Evolutionary conservation across 352 stramenopile species (phyloP).

Genomic region (Thalassiosira hispida): DNA sequence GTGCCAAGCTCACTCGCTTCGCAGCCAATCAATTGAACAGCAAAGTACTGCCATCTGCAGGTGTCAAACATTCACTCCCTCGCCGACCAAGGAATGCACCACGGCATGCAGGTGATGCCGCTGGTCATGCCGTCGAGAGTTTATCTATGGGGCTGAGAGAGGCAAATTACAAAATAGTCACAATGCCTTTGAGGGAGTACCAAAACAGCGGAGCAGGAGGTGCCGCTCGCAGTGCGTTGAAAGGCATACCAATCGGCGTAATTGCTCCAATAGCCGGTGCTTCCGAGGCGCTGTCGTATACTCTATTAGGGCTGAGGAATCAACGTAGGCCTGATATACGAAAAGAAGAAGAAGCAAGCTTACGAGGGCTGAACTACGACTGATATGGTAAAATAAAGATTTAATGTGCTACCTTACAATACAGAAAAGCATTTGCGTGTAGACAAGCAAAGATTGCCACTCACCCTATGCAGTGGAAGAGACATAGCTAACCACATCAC

Average conservation of each 20-base stretch:
- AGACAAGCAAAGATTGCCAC: too few species aligned
- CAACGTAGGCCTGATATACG: conserved; percentile 74
- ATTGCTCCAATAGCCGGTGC: conserved; percentile 67
- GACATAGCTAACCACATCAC: too few species aligned
- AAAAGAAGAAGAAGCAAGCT: conserved; percentile 77
- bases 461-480: too few species aligned
- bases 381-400: conserved; percentile 6
- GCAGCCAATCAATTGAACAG: conserved; percentile 62
- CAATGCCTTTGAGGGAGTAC: conserved; percentile 77
- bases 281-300: conserved; percentile 78
- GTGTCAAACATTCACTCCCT: conserved; percentile 31
- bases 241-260: conserved; percentile 76
- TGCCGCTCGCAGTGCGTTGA: conserved; percentile 63
- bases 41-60: conserved; percentile 35
- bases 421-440: too few species aligned
- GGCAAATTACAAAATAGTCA: conserved; percentile 81
- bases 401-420: too few species aligned
- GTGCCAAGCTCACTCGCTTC: conserved; percentile 67
- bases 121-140: conserved; percentile 67
- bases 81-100: conserved; percentile 51
- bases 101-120: conserved; percentile 51
- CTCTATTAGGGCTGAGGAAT: conserved; percentile 75
- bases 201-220: conserved; percentile 58
- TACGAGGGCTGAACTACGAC: conserved; percentile 56
- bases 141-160: conserved; percentile 67